Conservation (phyloP, 2,329 filamentous ascomycete species). For the Cadophora gregata region DNA sequence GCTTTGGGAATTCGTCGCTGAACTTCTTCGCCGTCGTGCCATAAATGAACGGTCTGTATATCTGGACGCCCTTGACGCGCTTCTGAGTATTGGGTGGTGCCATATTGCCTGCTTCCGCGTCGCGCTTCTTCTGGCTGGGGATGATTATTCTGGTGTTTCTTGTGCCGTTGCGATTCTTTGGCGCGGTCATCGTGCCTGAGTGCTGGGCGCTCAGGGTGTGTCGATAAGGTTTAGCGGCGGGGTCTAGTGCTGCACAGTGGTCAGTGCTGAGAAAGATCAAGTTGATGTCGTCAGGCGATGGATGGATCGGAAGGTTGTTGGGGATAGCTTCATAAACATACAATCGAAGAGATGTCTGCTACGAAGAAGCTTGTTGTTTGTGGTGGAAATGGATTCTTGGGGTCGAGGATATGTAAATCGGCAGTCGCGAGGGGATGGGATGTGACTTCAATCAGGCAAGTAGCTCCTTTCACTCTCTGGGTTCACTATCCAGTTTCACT, state of each 20-base stretch:
- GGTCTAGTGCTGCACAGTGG: constrained; percentile 22
- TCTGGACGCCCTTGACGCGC: constrained; percentile 69
- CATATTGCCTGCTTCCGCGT: constrained; percentile 49
- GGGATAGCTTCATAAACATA: constrained; percentile 13
- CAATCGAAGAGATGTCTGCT: constrained; percentile 30
- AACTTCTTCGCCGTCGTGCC: constrained; percentile 82
- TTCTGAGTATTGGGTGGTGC: constrained; percentile 64
- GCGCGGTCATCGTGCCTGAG: not conserved
- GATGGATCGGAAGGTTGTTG: constrained; percentile 25
- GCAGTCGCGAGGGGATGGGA: constrained; percentile 87
- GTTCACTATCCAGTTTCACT: not conserved
- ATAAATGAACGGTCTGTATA: constrained; percentile 71
- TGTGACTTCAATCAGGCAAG: constrained; percentile 88
- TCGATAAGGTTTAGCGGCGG: constrained; percentile 26
- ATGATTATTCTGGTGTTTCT: constrained; percentile 4
- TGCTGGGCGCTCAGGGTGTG: not conserved
- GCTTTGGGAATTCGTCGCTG: constrained; percentile 80
- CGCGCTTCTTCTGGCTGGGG: constrained; percentile 15
- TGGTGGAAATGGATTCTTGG: constrained; percentile 92
- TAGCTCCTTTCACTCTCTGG: not conserved
- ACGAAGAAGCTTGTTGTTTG: constrained; percentile 86
- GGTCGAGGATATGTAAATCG: constrained; percentile 87
- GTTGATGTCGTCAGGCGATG: constrained; percentile 13
- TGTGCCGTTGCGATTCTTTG: not conserved
- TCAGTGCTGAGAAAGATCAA: constrained; percentile 24